Base-by-base conservation (phyloP, 331 rosid species). In the Telfairia occidentalis region DNA sequence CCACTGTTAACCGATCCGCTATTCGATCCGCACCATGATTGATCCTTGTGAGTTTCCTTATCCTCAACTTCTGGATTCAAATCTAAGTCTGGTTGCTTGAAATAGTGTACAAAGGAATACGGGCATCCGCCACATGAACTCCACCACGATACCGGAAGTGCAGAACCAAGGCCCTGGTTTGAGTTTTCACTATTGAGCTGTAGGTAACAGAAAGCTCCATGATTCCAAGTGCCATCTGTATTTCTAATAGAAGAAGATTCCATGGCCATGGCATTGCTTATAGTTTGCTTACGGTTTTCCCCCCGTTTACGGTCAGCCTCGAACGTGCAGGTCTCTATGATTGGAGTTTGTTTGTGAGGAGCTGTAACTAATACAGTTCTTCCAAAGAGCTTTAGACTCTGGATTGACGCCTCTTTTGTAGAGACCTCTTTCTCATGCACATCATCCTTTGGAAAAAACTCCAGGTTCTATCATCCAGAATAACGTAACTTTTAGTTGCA, bases 351-450 rank as follows among this genome's bases (percentile, higher is more conserved):
- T 3, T 5, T 35, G 9, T 73, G 71, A 73, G 87, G 83, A 73
- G 86, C 84, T 38, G 81, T 64, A 48, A 92, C 76, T 10, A 85
- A 19, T 2, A 90, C 80, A 49, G 88, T 90, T 53, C 84, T 80
- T 45, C 98, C 98, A 29, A 92, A 90, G 66, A 92, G 96, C 84
- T 87, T 92, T 38, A 92, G 83, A 77, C 81, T 83, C 18, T 85
- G 82, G 12, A 77, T 8, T 4, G 83, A 78, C 34, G 77, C 78
- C 79, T 87, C 89, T 43, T 78, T 84, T 48, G 82, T 42, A 16
- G 78, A 76, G 63, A 57, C 83, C 0, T 82, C 90, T 75, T 61
- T 79, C 32, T 76, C 75, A 65, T 13, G 66, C 28, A 32, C 79
- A 42, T 59, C 63, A 40, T 79, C 90, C 2, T 75, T 79, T 13